A percentile compares a stretch with the other conserved stretches of the same genome.
Evolutionary conservation across 306 rosid species (phyloP).

Genomic region (Dalbergia cochinchinensis): DNA sequence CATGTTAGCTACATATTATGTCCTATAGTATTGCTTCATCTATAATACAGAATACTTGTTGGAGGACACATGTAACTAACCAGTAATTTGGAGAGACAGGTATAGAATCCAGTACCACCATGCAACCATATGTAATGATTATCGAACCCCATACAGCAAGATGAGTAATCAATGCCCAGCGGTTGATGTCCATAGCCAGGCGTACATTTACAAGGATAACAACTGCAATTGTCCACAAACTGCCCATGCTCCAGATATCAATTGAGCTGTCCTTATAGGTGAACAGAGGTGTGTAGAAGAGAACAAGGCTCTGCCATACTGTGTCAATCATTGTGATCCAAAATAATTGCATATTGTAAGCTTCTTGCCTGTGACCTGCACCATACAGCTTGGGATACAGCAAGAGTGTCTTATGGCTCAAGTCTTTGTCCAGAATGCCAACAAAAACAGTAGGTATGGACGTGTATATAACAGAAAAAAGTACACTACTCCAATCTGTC

Average conservation of each 20-base stretch:
- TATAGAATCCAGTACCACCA: constrained; percentile 88
- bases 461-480: constrained; percentile 92
- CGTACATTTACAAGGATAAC: constrained; percentile 91
- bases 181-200: constrained; percentile 92
- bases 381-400: constrained; percentile 85
- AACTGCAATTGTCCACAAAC: constrained; percentile 96
- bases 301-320: constrained; percentile 98
- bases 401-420: constrained; percentile 79
- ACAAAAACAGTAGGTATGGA: constrained; percentile 94
- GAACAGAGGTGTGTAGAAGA: constrained; percentile 79
- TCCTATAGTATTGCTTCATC: constrained; percentile 9
- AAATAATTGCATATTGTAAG: constrained; percentile 84
- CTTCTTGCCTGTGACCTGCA: constrained; percentile 88
- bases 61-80: constrained; percentile 58
- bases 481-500: constrained; percentile 99
- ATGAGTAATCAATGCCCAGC: constrained; percentile 86
- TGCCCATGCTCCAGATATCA: constrained; percentile 96
- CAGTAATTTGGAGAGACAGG: constrained; percentile 90
- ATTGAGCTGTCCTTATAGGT: constrained; percentile 84
- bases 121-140: constrained; percentile 82
- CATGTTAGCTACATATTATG: constrained; percentile 49
- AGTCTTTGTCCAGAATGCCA: constrained; percentile 92
- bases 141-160: constrained; percentile 94
- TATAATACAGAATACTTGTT: constrained; percentile 35
- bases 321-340: constrained; percentile 97